These are phyloP conservation scores for Sparassis latifolia DNA, from an alignment of 1,284 basidiomycete genomes.

Conservation along the genomic window DNA sequence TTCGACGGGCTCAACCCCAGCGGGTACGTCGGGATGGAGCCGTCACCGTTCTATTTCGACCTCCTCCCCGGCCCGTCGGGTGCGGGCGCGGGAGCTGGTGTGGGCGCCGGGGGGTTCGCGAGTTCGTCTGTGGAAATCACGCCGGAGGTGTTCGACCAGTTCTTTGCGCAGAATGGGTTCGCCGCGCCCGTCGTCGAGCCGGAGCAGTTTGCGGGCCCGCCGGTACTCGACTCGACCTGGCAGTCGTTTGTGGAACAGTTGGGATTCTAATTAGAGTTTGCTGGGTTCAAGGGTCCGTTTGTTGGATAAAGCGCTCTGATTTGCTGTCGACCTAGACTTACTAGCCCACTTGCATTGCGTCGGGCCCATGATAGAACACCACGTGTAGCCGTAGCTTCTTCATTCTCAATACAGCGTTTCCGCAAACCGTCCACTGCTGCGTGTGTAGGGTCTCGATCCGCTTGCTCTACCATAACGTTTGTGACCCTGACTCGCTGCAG, in stretches of 20 bases:
- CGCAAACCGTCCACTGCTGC: too few species aligned
- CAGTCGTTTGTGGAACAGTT: conserved; percentile 62
- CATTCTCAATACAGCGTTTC: too few species aligned
- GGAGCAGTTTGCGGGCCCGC: conserved; percentile 8
- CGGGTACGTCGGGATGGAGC: background rate
- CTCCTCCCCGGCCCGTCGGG: background rate
- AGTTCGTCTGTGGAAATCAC: conserved; percentile 1
- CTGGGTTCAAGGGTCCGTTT: too few species aligned
- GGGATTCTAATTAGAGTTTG: conserved; percentile 33
- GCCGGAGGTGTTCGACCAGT: conserved; percentile 10
- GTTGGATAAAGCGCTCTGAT: too few species aligned
- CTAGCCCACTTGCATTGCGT: too few species aligned
- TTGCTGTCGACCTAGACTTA: too few species aligned
- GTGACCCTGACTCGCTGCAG: too few species aligned
- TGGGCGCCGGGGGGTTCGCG: conserved; percentile 7
- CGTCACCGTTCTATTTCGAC: conserved; percentile 16
- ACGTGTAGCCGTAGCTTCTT: too few species aligned
- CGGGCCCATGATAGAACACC: too few species aligned
- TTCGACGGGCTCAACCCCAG: conserved; percentile 22
- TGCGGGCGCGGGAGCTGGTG: too few species aligned
- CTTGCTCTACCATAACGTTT: too few species aligned
- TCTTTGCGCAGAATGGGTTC: conserved; percentile 8
- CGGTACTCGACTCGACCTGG: conserved; percentile 54
- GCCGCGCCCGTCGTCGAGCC: conserved; percentile 4
- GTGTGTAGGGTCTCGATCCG: too few species aligned